Evolutionary conservation across 2,329 filamentous ascomycete species (phyloP).

Genomic region (Penicillium sp.): DNA sequence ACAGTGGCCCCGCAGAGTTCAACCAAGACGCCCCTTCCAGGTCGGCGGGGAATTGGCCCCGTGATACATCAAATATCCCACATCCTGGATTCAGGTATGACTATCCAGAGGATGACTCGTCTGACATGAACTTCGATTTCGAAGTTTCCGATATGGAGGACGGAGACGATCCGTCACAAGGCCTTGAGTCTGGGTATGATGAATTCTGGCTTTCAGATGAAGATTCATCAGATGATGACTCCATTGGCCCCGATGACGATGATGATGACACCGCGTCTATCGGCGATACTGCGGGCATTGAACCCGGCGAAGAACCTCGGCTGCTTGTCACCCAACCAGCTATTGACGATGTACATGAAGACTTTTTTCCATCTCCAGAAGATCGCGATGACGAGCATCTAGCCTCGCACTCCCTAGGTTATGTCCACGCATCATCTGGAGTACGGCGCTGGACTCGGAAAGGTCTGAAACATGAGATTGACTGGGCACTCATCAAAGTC

Average conservation of each 20-base stretch:
- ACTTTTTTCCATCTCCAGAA: slow-evolving; percentile 70
- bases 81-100: slow-evolving; percentile 30
- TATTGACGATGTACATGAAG: slow-evolving; percentile 72
- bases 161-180: slow-evolving; percentile 35
- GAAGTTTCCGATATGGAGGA: slow-evolving; percentile 50
- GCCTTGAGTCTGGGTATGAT: slow-evolving; percentile 32
- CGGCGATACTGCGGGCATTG: slow-evolving; percentile 71
- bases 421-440: slow-evolving; percentile 81
- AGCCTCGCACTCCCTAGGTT: slow-evolving; percentile 68
- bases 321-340: slow-evolving; percentile 85
- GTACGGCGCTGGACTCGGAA: slow-evolving; percentile 66
- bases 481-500: slow-evolving; percentile 87
- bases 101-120: slow-evolving; percentile 33
- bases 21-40: slow-evolving; percentile 31
- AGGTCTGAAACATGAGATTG: slow-evolving; percentile 76
- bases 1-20: slow-evolving; percentile 40
- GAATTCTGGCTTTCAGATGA: slow-evolving; percentile 41
- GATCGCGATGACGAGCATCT: slow-evolving; percentile 74
- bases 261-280: slow-evolving; percentile 50
- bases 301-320: slow-evolving; percentile 63
- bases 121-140: slow-evolving; percentile 37
- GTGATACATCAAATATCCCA: slow-evolving; percentile 16
- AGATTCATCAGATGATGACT: slow-evolving; percentile 48
- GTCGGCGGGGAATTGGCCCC: slow-evolving; percentile 39
- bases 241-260: slow-evolving; percentile 40